phyloP scores from a whole-genome alignment of 2,329 filamentous ascomycete species.

The Colletotrichum limetticola region DNA sequence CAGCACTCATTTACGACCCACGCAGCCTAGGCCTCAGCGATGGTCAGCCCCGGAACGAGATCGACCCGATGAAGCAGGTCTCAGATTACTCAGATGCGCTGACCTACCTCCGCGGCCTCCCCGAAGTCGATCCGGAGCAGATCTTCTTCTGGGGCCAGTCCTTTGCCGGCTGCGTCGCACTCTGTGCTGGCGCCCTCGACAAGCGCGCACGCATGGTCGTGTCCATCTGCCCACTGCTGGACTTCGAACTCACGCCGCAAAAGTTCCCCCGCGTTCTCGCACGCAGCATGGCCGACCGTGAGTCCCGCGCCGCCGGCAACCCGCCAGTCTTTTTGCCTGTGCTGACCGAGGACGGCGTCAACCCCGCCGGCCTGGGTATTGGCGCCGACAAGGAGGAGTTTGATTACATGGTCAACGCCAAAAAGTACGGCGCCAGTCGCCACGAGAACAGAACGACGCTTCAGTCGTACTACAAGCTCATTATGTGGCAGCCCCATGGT shows the following conservation, averaged over 20 bases:
- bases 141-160: conserved; percentile 44
- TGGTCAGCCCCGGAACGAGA: conserved; percentile 49
- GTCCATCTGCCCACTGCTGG: too few species aligned
- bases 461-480: conserved; percentile 41
- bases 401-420: conserved; percentile 37
- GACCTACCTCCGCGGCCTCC: conserved; percentile 55
- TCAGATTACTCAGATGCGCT: conserved; percentile 46
- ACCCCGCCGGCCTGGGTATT: conserved; percentile 46
- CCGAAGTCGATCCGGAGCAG: conserved; percentile 45
- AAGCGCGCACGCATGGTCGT: conserved; percentile 18
- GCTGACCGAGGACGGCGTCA: conserved; percentile 48
- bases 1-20: conserved; percentile 49
- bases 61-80: conserved; percentile 45
- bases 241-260: too few species aligned
- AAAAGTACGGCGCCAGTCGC: conserved; percentile 32
- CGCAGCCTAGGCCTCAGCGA: conserved; percentile 49
- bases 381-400: conserved; percentile 32
- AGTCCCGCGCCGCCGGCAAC: conserved; percentile 51
- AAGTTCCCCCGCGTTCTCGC: too few species aligned
- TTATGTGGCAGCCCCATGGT: conserved; percentile 36
- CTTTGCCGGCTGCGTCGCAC: conserved; percentile 40
- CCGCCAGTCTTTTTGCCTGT: conserved; percentile 47
- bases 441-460: conserved; percentile 41
- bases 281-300: conserved; percentile 46
- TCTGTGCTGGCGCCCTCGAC: conserved; percentile 42